phyloP scores from a whole-genome alignment of 2,329 filamentous ascomycete genomes.

The Exophiala lecanii-corni region DNA sequence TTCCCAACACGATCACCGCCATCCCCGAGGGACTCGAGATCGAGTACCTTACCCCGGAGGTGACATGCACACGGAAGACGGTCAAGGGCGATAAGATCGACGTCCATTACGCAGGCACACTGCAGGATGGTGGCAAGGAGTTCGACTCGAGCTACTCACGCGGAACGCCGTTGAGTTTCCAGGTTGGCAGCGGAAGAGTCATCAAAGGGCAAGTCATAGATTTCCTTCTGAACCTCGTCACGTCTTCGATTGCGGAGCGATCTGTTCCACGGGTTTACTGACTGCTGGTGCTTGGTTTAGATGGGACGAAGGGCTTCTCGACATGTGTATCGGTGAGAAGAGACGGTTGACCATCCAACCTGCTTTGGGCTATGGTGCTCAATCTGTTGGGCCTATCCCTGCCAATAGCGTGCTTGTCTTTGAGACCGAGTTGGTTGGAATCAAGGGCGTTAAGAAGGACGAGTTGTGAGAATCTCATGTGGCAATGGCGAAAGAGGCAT shows the following conservation, averaged over 20 bases:
- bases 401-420: constrained; percentile 79
- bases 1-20: constrained; percentile 41
- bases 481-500: no score
- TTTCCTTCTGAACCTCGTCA: no score
- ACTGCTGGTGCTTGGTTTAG: constrained; percentile 6
- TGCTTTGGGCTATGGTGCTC: constrained; percentile 73
- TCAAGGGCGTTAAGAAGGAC: constrained; percentile 56
- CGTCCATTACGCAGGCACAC: constrained; percentile 84
- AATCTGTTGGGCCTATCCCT: constrained; percentile 75
- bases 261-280: no score
- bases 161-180: constrained; percentile 70
- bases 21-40: constrained; percentile 60
- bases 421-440: constrained; percentile 83
- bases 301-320: constrained; percentile 85
- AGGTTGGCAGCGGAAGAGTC: constrained; percentile 72
- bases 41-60: constrained; percentile 66
- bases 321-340: constrained; percentile 96
- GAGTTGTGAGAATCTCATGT: constrained; percentile 32
- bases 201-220: constrained; percentile 81
- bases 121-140: constrained; percentile 66
- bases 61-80: constrained; percentile 71
- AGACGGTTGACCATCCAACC: constrained; percentile 86
- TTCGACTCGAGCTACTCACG: constrained; percentile 85
- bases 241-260: no score
- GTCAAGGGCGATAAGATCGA: constrained; percentile 70